Evolutionary conservation across 2,329 filamentous ascomycete genomes (phyloP).

Genomic region (Colletotrichum tropicicola): DNA sequence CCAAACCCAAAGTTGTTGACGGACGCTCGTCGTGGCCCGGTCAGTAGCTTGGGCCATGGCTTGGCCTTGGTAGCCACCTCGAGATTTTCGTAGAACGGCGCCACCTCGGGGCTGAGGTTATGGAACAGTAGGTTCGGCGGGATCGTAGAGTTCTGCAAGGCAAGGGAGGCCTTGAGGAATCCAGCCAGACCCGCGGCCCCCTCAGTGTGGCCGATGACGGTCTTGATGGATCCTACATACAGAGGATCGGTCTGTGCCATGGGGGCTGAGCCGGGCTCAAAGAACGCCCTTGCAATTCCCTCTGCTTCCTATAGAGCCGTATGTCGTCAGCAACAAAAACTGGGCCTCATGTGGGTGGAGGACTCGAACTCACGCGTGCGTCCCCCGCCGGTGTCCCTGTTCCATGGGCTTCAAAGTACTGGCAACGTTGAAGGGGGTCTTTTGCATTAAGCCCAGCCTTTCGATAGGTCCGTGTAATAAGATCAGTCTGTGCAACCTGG

Average conservation of each 20-base stretch:
- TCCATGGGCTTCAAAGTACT: conserved; percentile 45
- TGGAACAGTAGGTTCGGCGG: conserved; percentile 43
- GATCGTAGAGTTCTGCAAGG: conserved; percentile 31
- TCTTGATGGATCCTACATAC: conserved; percentile 39
- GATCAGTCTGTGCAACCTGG: conserved; percentile 34
- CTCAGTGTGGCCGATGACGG: conserved; percentile 39
- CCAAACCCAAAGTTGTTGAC: conserved; percentile 51
- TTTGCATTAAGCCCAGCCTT: conserved; percentile 15
- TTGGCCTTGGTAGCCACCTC: background rate
- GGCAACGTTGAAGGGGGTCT: conserved; percentile 19
- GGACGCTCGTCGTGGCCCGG: background rate
- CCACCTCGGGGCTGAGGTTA: conserved; percentile 37
- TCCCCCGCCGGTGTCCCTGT: conserved; percentile 50
- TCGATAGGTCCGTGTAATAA: conserved; percentile 39
- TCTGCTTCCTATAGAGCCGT: no score
- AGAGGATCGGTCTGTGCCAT: conserved; percentile 33
- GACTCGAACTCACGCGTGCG: no score
- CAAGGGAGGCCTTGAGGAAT: conserved; percentile 35
- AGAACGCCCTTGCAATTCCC: no score
- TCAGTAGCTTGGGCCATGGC: conserved; percentile 31
- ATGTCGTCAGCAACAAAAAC: no score
- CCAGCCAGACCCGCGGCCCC: conserved; percentile 38
- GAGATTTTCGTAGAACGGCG: conserved; percentile 34
- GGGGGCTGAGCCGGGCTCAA: no score
- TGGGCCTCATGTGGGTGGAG: no score